Evolutionary conservation across 2,329 filamentous ascomycete genomes (phyloP).

Genomic region (Pestalotiopsis sp.): DNA sequence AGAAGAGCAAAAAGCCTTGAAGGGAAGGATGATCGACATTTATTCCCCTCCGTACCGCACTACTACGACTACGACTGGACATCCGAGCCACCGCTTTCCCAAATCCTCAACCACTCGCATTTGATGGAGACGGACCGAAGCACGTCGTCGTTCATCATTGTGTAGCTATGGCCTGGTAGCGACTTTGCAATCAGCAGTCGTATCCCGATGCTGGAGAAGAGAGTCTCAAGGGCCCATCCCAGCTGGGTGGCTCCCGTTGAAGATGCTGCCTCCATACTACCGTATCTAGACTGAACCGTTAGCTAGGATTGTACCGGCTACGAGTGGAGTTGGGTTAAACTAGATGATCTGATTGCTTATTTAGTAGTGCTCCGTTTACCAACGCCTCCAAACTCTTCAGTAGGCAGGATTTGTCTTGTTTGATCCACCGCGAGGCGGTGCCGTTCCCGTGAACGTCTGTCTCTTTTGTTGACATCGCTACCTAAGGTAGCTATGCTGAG

Average conservation of each 20-base stretch:
- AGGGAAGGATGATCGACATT: neutral
- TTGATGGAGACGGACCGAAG: neutral
- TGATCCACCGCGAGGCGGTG: neutral
- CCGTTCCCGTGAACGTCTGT: neutral
- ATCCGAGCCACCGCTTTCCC: neutral
- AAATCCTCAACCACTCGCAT: neutral
- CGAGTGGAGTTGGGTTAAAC: neutral
- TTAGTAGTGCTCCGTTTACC: neutral
- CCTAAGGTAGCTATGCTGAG: neutral
- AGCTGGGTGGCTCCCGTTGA: neutral
- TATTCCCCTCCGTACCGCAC: neutral
- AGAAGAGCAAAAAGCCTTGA: neutral
- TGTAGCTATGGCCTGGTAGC: too few species aligned
- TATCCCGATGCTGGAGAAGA: neutral
- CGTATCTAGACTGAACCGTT: neutral
- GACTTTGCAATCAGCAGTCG: neutral
- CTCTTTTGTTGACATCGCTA: neutral
- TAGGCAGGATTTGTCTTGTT: neutral
- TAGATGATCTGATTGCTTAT: neutral
- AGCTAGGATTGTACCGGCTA: neutral
- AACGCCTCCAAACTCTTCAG: neutral
- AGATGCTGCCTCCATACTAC: neutral
- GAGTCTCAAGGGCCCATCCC: neutral
- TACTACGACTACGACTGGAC: neutral
- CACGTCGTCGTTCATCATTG: neutral